Percentiles rank a stretch among this genome's conserved stretches.
Evolutionary conservation across 2,329 filamentous ascomycete genomes (phyloP).

Genomic region (Venturia aucupariae): DNA sequence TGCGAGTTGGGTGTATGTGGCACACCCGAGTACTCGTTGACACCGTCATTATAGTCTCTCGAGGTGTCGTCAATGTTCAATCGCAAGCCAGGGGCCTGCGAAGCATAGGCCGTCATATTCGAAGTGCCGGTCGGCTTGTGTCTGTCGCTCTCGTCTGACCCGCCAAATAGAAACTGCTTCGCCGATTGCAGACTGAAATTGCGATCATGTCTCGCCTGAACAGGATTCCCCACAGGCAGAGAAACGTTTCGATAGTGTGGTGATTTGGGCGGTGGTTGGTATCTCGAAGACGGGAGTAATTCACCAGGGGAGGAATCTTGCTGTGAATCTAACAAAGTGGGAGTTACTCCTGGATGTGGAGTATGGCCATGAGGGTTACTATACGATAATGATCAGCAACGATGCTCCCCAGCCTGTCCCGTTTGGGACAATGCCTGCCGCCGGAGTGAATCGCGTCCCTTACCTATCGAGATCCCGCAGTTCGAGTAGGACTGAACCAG

Average conservation of each 20-base stretch:
- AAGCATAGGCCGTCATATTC: conserved; percentile 24
- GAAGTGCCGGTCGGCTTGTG: conserved; percentile 22
- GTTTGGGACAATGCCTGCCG: not conserved
- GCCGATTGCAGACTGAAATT: conserved; percentile 27
- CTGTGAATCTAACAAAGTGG: conserved; percentile 2
- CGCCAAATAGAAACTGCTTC: conserved; percentile 20
- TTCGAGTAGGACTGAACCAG: conserved; percentile 25
- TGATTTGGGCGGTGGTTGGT: conserved; percentile 2
- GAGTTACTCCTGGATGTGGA: conserved; percentile 4
- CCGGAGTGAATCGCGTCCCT: conserved; percentile 16
- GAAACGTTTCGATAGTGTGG: conserved; percentile 14
- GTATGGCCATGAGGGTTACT: conserved; percentile 13
- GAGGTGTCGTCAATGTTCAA: conserved; percentile 29
- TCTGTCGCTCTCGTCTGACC: conserved; percentile 22
- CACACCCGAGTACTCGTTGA: conserved; percentile 24
- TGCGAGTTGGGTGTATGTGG: conserved; percentile 35
- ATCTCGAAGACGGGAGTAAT: not conserved
- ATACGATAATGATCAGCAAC: conserved; percentile 27
- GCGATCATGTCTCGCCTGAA: conserved; percentile 27
- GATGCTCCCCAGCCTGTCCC: conserved; percentile 15
- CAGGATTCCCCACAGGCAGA: conserved; percentile 13
- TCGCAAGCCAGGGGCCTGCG: conserved; percentile 25
- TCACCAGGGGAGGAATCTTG: not conserved
- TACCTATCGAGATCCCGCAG: conserved; percentile 32
- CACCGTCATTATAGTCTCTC: conserved; percentile 28